Base-by-base conservation (phyloP, 169 alveolate species). In the Plasmodium gaboni region DNA sequence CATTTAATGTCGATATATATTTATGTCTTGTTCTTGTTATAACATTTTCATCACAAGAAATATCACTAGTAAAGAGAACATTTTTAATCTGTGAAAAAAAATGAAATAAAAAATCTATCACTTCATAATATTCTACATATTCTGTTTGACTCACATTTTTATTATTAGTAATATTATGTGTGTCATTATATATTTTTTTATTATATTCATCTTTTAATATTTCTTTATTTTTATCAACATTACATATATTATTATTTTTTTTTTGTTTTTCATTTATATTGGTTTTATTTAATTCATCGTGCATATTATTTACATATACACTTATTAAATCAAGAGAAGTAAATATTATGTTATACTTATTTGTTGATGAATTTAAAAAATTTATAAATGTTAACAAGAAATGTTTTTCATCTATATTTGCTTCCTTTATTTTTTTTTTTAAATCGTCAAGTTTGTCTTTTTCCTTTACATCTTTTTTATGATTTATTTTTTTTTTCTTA, bases 401-500 rank as follows among this genome's bases (percentile, higher is more conserved):
- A n/a, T 55, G 13, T 6, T 46, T 44, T 60, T 83, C 91, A 0
- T 83, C 73, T 1, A 83, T 26, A 10, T 68, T 83, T 24, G 28
- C 85, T 22, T 50, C 64, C 28, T 53, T 22, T 42, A 83, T 38
- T 38, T 69, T 83, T 50, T 61, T 63, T 63, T 24, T 83, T 53
- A 83, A 26, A 38, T 83, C 73, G 17, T 55, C 85, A 63, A 53
- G 53, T 57, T 68, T 42, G 7, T 59, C 51, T 72, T 44, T 70
- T 13, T 68, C 73, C 28, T 68, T 83, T 57, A 24, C 73, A 24
- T 69, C 73, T 32, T 55, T 74, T 44, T 74, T 83, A 17, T 50
- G 19, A 68, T 24, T 44, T 38, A 38, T 5, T 38, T 38, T 38
- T 60, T 80, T 80, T 55, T 83, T 70, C 64, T 26, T 59, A n/a